Evolutionary conservation across 2,329 filamentous ascomycete species (phyloP), one percentile per base, ranked within the genome.

Genomic region (Neobulgaria alba): DNA sequence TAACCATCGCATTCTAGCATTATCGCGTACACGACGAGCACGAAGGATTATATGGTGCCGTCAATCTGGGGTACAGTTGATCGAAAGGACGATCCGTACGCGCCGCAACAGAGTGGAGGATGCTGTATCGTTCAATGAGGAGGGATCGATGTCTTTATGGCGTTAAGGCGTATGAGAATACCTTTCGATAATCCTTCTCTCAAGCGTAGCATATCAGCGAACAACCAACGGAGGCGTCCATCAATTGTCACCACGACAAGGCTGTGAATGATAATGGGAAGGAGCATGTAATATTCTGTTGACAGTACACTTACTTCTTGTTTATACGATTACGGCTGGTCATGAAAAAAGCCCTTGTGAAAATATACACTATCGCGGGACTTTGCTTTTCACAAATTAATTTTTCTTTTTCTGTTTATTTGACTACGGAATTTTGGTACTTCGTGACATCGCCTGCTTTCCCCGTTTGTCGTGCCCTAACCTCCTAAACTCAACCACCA

Each of bases 1-100:
- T 26, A 12, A 26, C 4, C 23, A 8, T 15, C 34, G 4, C 26
- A 38, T n/a, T n/a, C n/a, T 20, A 98, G 92, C 65, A 85, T 96
- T 64, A 96, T 96, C 64, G 85, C 87, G 56, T 96, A 96, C 71
- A 96, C 90, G 68, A 94, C 94, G 67, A 89, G 86, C 66, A 95
- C 92, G 56, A 85, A 90, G 66, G 92, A 98, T 65, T 96, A 93
- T 71, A 96, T 96, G 92, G 89, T 96, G 87, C 57, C 57, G 38
- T 94, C 88, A 39, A 85, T 93, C 64, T 98, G 92, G 92, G 90
- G 90, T 54, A 77, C 82, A 47, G 87, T 96, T 51, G 87, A 93
- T 61, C 90, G 88, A 72, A 82, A 85, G 64, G 92, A 96, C 63
- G 92, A 98, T 63, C 92, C 92, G n/a, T 98, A 98, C 63, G 88